These are phyloP conservation scores for Tardiomyces digboiensis DNA, from an alignment of 1,139 yeast genomes.

Conservation along the genomic window DNA sequence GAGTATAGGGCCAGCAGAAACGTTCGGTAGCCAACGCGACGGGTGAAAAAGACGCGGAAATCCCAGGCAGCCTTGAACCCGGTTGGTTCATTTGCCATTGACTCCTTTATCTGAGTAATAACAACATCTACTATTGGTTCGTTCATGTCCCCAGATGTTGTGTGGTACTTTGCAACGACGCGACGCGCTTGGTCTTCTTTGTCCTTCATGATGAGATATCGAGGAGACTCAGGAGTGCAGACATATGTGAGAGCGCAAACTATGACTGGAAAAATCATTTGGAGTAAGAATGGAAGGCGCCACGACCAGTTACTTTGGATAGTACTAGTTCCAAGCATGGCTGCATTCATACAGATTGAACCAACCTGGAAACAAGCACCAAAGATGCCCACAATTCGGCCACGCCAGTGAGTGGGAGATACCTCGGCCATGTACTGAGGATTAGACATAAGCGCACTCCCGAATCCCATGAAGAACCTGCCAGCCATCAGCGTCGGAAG, in stretches of 20 bases:
- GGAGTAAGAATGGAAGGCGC: slow-evolving; percentile 77
- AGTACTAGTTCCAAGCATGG: slow-evolving; percentile 78
- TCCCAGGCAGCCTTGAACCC: not conserved
- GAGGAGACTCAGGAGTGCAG: slow-evolving; percentile 93
- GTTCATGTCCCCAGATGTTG: not conserved
- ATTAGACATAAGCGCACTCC: slow-evolving; percentile 92
- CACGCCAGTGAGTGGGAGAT: slow-evolving; percentile 88
- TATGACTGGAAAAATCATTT: slow-evolving; percentile 39
- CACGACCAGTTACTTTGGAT: slow-evolving; percentile 70
- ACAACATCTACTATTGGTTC: not conserved
- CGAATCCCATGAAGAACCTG: slow-evolving; percentile 87
- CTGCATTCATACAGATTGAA: slow-evolving; percentile 82
- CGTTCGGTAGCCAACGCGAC: not conserved
- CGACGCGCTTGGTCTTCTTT: slow-evolving; percentile 52
- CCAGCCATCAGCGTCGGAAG: slow-evolving; percentile 93
- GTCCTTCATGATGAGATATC: slow-evolving; percentile 71
- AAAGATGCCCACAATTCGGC: slow-evolving; percentile 52
- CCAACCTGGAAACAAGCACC: slow-evolving; percentile 81
- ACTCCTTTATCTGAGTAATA: not conserved
- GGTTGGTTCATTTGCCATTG: not conserved
- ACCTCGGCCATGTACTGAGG: slow-evolving; percentile 88
- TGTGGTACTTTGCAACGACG: slow-evolving; percentile 36
- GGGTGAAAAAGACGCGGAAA: not conserved
- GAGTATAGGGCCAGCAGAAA: slow-evolving; percentile 1
- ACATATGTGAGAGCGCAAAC: slow-evolving; percentile 33